phyloP scores from a whole-genome alignment of 257 asterid genomes.

The Nicotiana benthamiana region DNA sequence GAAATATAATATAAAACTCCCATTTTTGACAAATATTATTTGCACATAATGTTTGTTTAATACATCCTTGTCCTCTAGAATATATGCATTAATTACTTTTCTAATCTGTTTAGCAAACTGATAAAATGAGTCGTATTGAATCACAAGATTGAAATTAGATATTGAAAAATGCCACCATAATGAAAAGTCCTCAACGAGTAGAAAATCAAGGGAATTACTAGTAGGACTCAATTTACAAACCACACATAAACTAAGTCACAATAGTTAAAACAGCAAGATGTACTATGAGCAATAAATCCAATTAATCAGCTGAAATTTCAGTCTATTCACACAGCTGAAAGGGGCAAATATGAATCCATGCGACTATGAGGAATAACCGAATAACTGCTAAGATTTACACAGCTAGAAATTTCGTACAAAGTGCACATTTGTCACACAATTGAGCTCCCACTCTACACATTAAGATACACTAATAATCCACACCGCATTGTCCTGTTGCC shows the following conservation, averaged over 20 bases:
- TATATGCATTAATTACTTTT: background rate
- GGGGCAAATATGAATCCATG: background rate
- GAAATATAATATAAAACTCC: background rate
- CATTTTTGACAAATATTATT: background rate
- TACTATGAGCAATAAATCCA: background rate
- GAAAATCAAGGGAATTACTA: background rate
- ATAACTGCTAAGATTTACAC: background rate
- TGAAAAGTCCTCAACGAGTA: background rate
- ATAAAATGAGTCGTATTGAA: background rate
- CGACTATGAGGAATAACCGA: background rate
- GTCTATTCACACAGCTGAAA: background rate
- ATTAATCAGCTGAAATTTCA: background rate
- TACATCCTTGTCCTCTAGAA: background rate
- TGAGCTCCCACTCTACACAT: background rate
- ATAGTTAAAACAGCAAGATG: background rate
- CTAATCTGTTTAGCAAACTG: background rate
- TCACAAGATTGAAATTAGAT: background rate
- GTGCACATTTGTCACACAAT: background rate
- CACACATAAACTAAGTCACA: background rate
- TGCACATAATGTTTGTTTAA: background rate
- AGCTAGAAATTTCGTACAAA: background rate
- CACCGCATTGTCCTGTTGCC: background rate
- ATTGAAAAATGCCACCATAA: background rate
- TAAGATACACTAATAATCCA: background rate
- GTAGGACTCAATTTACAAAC: background rate